A percentile compares a stretch with the other conserved stretches of the same genome.
These are phyloP conservation scores for Phaeoacremonium minimum DNA, from an alignment of 2,329 filamentous ascomycete genomes.

Conservation along the genomic window DNA sequence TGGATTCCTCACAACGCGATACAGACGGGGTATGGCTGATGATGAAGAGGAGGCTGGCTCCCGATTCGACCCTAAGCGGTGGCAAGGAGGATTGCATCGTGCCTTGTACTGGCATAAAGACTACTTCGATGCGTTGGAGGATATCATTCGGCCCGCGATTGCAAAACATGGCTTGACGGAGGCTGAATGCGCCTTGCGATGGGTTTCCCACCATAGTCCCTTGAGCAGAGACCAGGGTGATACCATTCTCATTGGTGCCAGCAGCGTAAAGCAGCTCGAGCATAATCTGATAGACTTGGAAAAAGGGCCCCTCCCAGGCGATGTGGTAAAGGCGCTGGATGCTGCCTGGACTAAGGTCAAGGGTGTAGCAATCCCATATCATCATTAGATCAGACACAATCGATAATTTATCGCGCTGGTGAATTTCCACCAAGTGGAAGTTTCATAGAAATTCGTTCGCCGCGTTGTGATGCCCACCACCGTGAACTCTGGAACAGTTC, in stretches of 20 bases:
- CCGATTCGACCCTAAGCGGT: slow-evolving; percentile 31
- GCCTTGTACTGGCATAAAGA: slow-evolving; percentile 58
- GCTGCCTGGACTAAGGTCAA: slow-evolving; percentile 71
- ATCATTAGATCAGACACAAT: slow-evolving; percentile 3
- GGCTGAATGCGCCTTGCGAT: slow-evolving; percentile 61
- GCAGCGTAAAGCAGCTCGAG: slow-evolving; percentile 38
- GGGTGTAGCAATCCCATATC: slow-evolving; percentile 13
- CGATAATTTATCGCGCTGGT: no score
- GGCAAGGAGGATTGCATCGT: slow-evolving; percentile 41
- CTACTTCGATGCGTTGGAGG: slow-evolving; percentile 48
- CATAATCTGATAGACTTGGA: slow-evolving; percentile 41
- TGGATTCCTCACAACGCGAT: slow-evolving; percentile 38
- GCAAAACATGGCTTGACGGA: slow-evolving; percentile 57
- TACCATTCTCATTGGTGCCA: slow-evolving; percentile 44
- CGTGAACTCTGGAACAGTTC: no score
- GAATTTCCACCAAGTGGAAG: no score
- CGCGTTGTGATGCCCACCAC: no score
- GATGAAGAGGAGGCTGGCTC: slow-evolving; percentile 26
- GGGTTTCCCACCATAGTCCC: slow-evolving; percentile 59
- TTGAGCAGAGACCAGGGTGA: slow-evolving; percentile 33
- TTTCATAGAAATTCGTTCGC: no score
- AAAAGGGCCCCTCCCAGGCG: slow-evolving; percentile 61
- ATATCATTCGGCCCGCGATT: slow-evolving; percentile 55
- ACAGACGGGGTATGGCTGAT: slow-evolving; percentile 18
- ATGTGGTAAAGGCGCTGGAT: slow-evolving; percentile 66